Percentiles rank a stretch among this genome's conserved stretches.
Conservation (phyloP, 176 grass and related monocot species). For the Triticum urartu region DNA sequence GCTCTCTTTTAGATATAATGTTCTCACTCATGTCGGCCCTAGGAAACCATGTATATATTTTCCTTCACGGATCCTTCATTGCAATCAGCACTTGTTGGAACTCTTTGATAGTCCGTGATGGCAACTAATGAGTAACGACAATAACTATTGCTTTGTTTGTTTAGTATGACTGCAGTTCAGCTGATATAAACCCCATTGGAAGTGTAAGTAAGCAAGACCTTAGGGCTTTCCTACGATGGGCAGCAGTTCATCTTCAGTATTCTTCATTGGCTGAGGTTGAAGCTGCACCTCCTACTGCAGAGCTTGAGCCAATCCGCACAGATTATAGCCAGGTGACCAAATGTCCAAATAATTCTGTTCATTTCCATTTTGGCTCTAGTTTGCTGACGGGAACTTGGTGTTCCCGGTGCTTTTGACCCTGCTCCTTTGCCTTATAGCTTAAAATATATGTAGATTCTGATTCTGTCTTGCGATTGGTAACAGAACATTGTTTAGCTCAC, state of each 20-base stretch:
- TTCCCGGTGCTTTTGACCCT: background rate
- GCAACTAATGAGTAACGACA: constrained; percentile 5
- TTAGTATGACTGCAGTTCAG: constrained; percentile 98
- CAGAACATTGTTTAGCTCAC: background rate
- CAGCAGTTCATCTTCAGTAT: constrained; percentile 82
- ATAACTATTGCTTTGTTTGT: constrained; percentile 13
- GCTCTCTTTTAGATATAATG: constrained; percentile 1
- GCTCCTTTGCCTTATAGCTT: background rate
- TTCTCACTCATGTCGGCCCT: background rate
- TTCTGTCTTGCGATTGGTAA: background rate
- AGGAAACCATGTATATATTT: background rate
- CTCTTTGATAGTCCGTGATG: background rate
- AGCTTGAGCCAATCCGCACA: constrained; percentile 84
- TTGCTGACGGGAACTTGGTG: background rate
- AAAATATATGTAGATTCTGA: background rate
- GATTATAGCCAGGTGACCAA: constrained; percentile 74
- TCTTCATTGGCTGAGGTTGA: constrained; percentile 89
- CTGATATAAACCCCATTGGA: constrained; percentile 97
- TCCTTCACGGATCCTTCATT: background rate
- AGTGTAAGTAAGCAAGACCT: constrained; percentile 98
- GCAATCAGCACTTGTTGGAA: background rate
- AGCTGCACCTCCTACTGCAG: constrained; percentile 96
- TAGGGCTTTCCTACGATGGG: constrained; percentile 85
- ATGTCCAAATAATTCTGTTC: background rate
- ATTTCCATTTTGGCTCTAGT: background rate